Evolutionary conservation across 345 rosid species (phyloP), one percentile per base, ranked within the genome.

Genomic region (Gossypium rotundifolium): DNA sequence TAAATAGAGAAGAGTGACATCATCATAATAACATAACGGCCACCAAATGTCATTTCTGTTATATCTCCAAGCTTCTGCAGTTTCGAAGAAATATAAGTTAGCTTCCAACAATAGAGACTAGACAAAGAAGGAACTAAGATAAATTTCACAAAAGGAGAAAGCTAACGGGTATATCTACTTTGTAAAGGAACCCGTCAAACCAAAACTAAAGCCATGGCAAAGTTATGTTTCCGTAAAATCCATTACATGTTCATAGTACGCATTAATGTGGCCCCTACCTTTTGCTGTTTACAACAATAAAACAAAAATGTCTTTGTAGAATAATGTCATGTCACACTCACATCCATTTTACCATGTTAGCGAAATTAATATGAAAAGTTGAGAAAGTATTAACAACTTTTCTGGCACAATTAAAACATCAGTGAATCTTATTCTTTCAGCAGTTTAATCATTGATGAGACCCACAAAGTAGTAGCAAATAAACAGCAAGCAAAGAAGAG

Each of bases 21-120:
- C 96, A 95, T 81, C 85, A 95, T 0, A 70, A 95, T 90, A 78
- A 91, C 97, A 63, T 95, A 95, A 76, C 98, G 99, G 29, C 99
- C 98, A 74, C 98, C 99, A 80, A 95, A 95, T 52, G 93, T 82
- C 99, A 95, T 93, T 76, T 93, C 99, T 68, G 90, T 89, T 72
- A 95, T 93, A 86, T 93, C 98, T 77, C 93, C 99, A 14, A 93
- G 97, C 80, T 95, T 91, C 99, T 91, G 92, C 72, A 68, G 75
- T 78, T 78, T 22, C 70, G 16, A 72, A 76, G 59, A 70, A 70
- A 59, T 13, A 67, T 23, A 11, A 54, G 68, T 62, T 51, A 71
- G 44, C 40, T 57, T 57, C 46, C 57, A 74, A 44, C 3, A 68
- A 57, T 11, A 33, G 74, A 65, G 11, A 72, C 20, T 20, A 27